Percentiles rank a stretch among this genome's conserved stretches.
Conservation (phyloP, 495 filamentous ascomycete genomes). For the Cryomyces minteri region DNA sequence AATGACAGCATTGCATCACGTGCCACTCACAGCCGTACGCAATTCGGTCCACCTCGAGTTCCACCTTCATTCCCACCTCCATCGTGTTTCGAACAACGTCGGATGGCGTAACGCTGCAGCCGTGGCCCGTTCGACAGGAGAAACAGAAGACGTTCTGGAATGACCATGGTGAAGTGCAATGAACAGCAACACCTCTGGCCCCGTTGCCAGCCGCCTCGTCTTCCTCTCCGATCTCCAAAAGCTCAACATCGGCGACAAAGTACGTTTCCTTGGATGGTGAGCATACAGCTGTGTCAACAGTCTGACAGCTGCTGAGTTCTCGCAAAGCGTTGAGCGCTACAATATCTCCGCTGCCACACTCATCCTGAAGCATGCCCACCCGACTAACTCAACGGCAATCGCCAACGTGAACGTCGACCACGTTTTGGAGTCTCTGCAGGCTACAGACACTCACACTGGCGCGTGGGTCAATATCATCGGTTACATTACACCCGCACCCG, state of each 20-base stretch:
- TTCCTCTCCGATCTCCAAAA: slow-evolving; percentile 45
- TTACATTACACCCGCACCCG: slow-evolving; percentile 34
- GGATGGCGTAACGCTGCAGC: too few species aligned
- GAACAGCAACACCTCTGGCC: slow-evolving; percentile 24
- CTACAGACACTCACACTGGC: slow-evolving; percentile 51
- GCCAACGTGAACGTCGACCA: slow-evolving; percentile 53
- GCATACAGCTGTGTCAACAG: slow-evolving; percentile 7
- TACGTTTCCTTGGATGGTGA: slow-evolving; percentile 87
- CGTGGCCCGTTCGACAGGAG: too few species aligned
- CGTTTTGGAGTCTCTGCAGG: slow-evolving; percentile 42
- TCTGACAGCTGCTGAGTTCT: neutral
- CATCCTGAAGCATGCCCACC: slow-evolving; percentile 47
- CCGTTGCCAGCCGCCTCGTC: slow-evolving; percentile 44
- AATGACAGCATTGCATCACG: too few species aligned
- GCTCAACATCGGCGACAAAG: slow-evolving; percentile 44
- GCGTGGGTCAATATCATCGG: slow-evolving; percentile 85
- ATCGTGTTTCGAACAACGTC: too few species aligned
- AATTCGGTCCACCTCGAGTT: too few species aligned
- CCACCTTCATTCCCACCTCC: too few species aligned
- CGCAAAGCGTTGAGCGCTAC: slow-evolving; percentile 51
- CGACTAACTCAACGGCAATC: slow-evolving; percentile 21
- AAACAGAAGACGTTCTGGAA: too few species aligned
- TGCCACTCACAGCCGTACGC: too few species aligned
- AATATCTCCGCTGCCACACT: slow-evolving; percentile 36
- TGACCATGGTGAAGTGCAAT: neutral